Conservation (phyloP, 441 rosid genomes). For the Gossypium davidsonii region DNA sequence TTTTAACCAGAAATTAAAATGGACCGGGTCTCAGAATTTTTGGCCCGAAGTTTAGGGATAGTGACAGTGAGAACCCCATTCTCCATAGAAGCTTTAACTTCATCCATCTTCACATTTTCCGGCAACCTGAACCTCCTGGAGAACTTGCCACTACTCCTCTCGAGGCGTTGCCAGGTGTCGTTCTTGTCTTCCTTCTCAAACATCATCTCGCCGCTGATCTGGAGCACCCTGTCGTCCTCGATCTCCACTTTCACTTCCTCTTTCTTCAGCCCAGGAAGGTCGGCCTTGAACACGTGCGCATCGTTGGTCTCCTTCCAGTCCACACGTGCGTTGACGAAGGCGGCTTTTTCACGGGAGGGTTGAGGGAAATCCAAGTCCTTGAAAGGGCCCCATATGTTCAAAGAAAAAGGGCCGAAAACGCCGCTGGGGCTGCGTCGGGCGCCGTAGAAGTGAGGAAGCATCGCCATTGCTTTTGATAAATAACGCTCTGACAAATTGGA, state of each 20-base stretch:
- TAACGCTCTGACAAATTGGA: neutral
- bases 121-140: conserved; percentile 38
- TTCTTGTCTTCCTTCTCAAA: conserved; percentile 41
- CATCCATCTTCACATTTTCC: conserved; percentile 35
- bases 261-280: neutral
- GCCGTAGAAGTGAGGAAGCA: conserved; percentile 31
- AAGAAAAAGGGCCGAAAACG: conserved; percentile 30
- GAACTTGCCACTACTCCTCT: conserved; percentile 39
- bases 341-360: conserved; percentile 12
- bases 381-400: conserved; percentile 31
- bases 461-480: conserved; percentile 14
- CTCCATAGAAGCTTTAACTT: conserved; percentile 41
- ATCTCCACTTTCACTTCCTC: neutral
- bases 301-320: conserved; percentile 48
- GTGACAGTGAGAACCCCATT: conserved; percentile 41
- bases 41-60: conserved; percentile 29
- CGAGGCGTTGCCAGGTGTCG: conserved; percentile 38
- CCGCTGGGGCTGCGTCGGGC: conserved; percentile 22
- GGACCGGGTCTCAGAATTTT: conserved; percentile 21
- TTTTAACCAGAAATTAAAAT: neutral
- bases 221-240: conserved; percentile 27
- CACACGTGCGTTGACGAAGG: conserved; percentile 24
- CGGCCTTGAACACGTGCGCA: conserved; percentile 42
- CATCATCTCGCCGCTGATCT: conserved; percentile 44
- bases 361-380: conserved; percentile 18